Conservation (phyloP, 371 early-diverging fungal genomes). For the Mucor lusitanicus region DNA sequence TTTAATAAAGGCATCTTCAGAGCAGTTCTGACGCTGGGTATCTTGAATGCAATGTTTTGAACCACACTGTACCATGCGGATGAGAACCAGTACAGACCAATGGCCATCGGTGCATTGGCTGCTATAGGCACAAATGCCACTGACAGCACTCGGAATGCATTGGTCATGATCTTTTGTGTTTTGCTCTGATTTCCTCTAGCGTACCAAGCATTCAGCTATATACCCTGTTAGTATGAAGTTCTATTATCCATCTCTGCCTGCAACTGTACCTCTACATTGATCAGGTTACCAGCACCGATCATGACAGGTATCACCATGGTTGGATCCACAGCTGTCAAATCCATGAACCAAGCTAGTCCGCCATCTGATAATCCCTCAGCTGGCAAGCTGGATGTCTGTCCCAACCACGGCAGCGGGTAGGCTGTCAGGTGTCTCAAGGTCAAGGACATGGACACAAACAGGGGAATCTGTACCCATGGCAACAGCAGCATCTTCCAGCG, state of each 20-base stretch:
- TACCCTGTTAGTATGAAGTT: neutral
- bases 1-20: slow-evolving; percentile 26
- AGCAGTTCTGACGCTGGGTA: slow-evolving; percentile 33
- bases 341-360: slow-evolving; percentile 69
- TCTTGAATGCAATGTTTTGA: slow-evolving; percentile 59
- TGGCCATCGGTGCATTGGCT: slow-evolving; percentile 69
- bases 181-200: slow-evolving; percentile 43
- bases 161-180: slow-evolving; percentile 50
- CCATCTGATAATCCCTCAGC: slow-evolving; percentile 61
- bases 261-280: slow-evolving; percentile 71
- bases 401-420: slow-evolving; percentile 60
- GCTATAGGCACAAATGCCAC: slow-evolving; percentile 71
- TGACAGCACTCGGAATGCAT: slow-evolving; percentile 59
- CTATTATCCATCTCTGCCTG: neutral
- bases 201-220: slow-evolving; percentile 55
- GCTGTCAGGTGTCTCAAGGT: slow-evolving; percentile 71
- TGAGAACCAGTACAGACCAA: slow-evolving; percentile 66
- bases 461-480: slow-evolving; percentile 77
- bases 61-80: slow-evolving; percentile 63
- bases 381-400: slow-evolving; percentile 34
- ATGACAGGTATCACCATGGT: slow-evolving; percentile 72
- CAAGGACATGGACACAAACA: slow-evolving; percentile 73
- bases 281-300: slow-evolving; percentile 66
- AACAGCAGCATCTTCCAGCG: slow-evolving; percentile 66
- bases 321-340: slow-evolving; percentile 71